Base-by-base conservation (phyloP, 129 eudicot species). In the Erigeron canadensis region DNA sequence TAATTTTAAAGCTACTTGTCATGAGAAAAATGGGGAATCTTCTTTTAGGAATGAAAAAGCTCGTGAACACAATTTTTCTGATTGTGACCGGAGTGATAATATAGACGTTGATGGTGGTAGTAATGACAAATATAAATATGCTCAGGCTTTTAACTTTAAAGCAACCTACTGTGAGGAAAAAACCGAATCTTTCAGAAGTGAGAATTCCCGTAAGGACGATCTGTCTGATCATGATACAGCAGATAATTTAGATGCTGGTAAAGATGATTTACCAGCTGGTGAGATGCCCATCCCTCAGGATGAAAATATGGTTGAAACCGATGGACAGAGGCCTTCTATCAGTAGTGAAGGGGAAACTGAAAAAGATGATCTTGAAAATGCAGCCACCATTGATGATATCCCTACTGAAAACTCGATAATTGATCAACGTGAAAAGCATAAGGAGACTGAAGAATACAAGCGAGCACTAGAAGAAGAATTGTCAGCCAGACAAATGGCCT, bases 361-460 rank as follows among this genome's bases (percentile, higher is more conserved):
- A 10, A 75, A 37, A 50, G 17, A 62, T 65, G 81, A 73, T 67
- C 43, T 40, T 23, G 65, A 45, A 46, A 63, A 58, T 68, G 77
- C 17, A 13, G 67, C 59, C 44, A 38, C 64, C 75, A 65, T 45
- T 56, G 83, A 58, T 17, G 72, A 63, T 41, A 61, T 55, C 58
- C 41, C 64, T 48, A 39, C 48, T 66, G 66, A 78, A 66, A 43
- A 23, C 43, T 76, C 64, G 57, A 47, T 88, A 45, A 82, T 86
- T 38, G 77, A 41, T 67, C 86, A 84, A 47, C 85, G 98, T 43
- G 97, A 94, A 80, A 94, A 81, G 86, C 86, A 78, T 43, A 90
- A 94, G 83, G 93, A 90, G 80, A 94, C 97, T 0, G 93, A 85
- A 17, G 99, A 85, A 63, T 94, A 87, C 64, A 94, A 90, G 57